Percentiles rank a stretch among this genome's conserved stretches.
Evolutionary conservation across 139 green algal species (phyloP).

Genomic region (Gonium pectorale): DNA sequence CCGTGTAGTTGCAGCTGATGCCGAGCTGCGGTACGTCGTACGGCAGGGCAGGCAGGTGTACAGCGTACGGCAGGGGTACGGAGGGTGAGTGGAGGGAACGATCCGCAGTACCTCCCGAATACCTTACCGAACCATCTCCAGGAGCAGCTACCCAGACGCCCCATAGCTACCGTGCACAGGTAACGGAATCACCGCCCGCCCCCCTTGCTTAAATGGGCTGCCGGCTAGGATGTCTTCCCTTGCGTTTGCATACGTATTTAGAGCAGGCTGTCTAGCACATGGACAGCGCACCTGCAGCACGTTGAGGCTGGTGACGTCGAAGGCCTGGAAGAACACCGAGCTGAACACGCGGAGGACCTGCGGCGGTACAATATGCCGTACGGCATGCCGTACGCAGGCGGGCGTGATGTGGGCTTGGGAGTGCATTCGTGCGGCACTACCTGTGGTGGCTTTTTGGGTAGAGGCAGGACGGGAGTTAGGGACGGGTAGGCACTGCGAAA

Average conservation of each 20-base stretch:
- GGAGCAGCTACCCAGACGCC: not conserved
- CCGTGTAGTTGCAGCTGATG: slow-evolving; percentile 29
- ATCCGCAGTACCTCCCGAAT: not conserved
- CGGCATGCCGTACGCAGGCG: too few relatives aligned
- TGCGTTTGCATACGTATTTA: not conserved
- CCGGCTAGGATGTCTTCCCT: not conserved
- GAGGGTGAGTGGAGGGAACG: not conserved
- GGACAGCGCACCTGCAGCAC: slow-evolving; percentile 37
- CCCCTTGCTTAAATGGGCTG: not conserved
- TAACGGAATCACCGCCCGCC: not conserved
- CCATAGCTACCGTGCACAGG: not conserved
- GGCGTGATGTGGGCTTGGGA: too few relatives aligned
- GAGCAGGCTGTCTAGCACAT: not conserved
- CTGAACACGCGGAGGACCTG: slow-evolving; percentile 26
- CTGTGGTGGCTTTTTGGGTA: too few relatives aligned
- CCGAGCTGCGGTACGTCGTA: not conserved
- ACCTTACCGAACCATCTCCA: too few relatives aligned
- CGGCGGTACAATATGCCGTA: too few relatives aligned
- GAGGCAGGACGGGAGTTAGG: too few relatives aligned
- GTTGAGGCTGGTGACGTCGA: slow-evolving; percentile 52
- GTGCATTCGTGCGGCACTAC: too few relatives aligned
- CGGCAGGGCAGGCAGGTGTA: not conserved
- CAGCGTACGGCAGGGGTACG: not conserved
- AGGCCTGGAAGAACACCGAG: slow-evolving; percentile 47
- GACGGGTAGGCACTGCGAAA: too few relatives aligned